A percentile compares a stretch with the other conserved stretches of the same genome.
Conservation (phyloP, 108 stramenopile genomes). For the Conticribra guillardii region DNA sequence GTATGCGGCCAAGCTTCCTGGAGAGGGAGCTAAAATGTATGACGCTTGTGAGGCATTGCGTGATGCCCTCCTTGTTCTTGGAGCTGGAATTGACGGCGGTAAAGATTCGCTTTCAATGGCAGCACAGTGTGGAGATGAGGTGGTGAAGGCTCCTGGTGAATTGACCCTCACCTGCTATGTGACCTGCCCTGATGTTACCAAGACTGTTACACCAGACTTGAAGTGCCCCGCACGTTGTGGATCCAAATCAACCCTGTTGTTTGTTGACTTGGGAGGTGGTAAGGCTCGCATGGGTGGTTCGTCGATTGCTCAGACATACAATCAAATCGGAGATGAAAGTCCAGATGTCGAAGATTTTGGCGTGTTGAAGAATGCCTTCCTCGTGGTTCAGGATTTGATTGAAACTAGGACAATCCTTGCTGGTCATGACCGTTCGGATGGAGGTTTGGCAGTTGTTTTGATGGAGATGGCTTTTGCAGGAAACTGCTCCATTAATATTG, state of each 20-base stretch:
- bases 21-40: constrained; percentile 98
- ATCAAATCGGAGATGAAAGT: constrained; percentile 91
- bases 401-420: constrained; percentile 81
- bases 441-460: constrained; percentile 88
- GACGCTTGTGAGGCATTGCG: constrained; percentile 96
- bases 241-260: constrained; percentile 73
- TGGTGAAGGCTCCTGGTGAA: constrained; percentile 98
- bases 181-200: constrained; percentile 92
- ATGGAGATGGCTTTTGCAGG: constrained; percentile 99
- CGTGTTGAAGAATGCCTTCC: constrained; percentile 85
- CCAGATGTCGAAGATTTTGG: constrained; percentile 93
- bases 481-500: constrained; percentile 92
- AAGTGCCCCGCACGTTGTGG: constrained; percentile 71
- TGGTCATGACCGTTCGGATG: constrained; percentile 97
- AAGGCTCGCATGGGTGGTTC: constrained; percentile 94
- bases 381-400: constrained; percentile 90
- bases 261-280: constrained; percentile 88
- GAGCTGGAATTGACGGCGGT: constrained; percentile 97
- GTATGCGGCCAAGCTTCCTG: constrained; percentile 98
- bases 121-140: constrained; percentile 91
- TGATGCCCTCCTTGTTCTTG: constrained; percentile 87
- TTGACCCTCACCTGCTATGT: constrained; percentile 96
- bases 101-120: constrained; percentile 99
- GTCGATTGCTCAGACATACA: constrained; percentile 93
- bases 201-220: constrained; percentile 96